Conservation (phyloP, 2,329 filamentous ascomycete species). For the Fonsecaea multimorphosa region DNA sequence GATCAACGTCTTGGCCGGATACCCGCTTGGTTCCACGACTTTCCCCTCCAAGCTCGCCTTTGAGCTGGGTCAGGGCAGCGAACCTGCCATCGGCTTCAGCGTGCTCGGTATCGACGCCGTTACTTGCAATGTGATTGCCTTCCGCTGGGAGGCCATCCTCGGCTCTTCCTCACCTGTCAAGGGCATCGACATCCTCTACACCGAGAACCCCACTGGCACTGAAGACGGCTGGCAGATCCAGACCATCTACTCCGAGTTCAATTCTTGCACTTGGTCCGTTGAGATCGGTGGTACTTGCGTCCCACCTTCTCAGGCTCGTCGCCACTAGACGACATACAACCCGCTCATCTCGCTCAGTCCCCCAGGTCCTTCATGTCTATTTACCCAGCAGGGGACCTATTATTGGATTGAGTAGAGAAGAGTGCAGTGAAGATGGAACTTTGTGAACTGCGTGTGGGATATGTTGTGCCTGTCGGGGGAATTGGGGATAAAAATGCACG, state of each 20-base stretch:
- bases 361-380: no score
- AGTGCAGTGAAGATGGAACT: no score
- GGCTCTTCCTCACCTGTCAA: constrained; percentile 33
- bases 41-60: constrained; percentile 44
- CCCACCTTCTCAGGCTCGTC: not conserved
- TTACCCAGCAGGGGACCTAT: no score
- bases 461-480: no score
- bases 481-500: no score
- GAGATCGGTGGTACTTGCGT: constrained; percentile 24
- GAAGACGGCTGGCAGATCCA: constrained; percentile 43
- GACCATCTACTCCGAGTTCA: constrained; percentile 46
- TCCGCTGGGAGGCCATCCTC: constrained; percentile 43
- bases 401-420: no score
- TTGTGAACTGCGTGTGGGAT: no score
- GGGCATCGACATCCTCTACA: constrained; percentile 43
- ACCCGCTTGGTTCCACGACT: constrained; percentile 42
- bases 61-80: constrained; percentile 39
- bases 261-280: constrained; percentile 34
- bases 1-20: constrained; percentile 38
- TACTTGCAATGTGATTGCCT: constrained; percentile 41
- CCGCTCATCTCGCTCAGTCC: no score
- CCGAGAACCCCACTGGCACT: constrained; percentile 23
- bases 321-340: no score
- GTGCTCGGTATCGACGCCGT: constrained; percentile 40
- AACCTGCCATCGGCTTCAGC: constrained; percentile 40